These are phyloP conservation scores for Telfairia occidentalis DNA, from an alignment of 331 rosid species.

Conservation along the genomic window DNA sequence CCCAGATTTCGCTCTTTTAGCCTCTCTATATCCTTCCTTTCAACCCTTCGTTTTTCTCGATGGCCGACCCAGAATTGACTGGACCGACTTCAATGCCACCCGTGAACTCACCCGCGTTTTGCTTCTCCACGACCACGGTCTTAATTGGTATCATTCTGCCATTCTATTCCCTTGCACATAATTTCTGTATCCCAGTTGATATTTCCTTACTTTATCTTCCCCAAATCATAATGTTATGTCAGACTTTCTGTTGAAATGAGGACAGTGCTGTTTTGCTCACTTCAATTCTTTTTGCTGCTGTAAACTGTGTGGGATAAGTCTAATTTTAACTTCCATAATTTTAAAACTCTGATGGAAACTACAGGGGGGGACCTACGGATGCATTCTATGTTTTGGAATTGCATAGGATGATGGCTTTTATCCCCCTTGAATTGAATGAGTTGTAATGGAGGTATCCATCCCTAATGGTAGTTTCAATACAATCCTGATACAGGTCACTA, in stretches of 20 bases:
- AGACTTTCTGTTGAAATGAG: not conserved
- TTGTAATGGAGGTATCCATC: not conserved
- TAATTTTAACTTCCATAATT: not conserved
- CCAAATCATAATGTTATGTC: not conserved
- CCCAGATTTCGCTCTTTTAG: conserved; percentile 56
- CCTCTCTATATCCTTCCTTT: conserved; percentile 71
- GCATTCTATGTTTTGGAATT: not conserved
- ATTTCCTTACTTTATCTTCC: not conserved
- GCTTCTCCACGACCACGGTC: conserved; percentile 55
- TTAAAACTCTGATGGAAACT: not conserved
- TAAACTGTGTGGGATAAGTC: not conserved
- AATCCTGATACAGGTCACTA: not conserved
- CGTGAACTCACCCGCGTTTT: conserved; percentile 68
- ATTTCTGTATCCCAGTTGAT: not conserved
- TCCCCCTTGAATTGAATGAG: not conserved
- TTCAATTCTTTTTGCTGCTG: not conserved
- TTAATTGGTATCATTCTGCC: conserved; percentile 38
- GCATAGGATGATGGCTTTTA: not conserved
- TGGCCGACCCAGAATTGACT: conserved; percentile 42
- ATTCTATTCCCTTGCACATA: not conserved
- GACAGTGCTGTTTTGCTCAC: not conserved
- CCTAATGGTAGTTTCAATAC: not conserved
- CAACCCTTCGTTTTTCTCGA: conserved; percentile 29
- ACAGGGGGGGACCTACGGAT: not conserved
- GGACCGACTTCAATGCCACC: conserved; percentile 81